A percentile compares a stretch with the other conserved stretches of the same genome.
phyloP scores from a whole-genome alignment of 352 stramenopile species.

The Phytophthora crassamura region DNA sequence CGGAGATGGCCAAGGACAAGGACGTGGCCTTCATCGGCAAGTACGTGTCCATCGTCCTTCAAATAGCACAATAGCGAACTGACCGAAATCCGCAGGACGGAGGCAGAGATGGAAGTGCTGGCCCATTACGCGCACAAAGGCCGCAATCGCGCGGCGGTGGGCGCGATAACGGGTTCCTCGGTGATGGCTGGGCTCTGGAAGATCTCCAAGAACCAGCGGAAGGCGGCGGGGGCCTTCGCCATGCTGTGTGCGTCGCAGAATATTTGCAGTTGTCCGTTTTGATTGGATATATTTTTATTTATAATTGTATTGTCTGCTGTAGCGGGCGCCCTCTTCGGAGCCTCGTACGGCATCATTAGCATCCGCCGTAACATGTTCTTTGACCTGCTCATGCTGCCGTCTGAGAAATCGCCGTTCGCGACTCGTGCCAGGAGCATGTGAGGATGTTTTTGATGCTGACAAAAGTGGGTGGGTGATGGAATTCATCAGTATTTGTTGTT shows the following conservation, averaged over 20 bases:
- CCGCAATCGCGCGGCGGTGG: constrained; percentile 52
- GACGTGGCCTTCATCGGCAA: constrained; percentile 58
- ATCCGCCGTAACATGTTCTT: constrained; percentile 74
- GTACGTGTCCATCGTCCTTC: constrained; percentile 37
- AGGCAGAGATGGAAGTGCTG: constrained; percentile 69
- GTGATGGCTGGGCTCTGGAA: constrained; percentile 50
- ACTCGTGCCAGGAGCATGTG: constrained; percentile 57
- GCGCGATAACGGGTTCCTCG: constrained; percentile 43
- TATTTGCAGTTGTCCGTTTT: background rate
- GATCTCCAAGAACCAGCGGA: constrained; percentile 50
- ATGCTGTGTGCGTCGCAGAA: constrained; percentile 44
- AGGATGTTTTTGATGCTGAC: constrained; percentile 14
- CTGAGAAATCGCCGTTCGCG: constrained; percentile 74
- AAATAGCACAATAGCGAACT: background rate
- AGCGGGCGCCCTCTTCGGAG: constrained; percentile 65
- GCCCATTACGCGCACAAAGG: constrained; percentile 56
- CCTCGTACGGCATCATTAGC: constrained; percentile 73
- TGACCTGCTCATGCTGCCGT: constrained; percentile 70
- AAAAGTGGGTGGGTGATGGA: background rate
- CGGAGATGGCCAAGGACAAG: constrained; percentile 60
- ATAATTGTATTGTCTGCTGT: constrained; percentile 5
- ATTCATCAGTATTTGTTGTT: constrained; percentile 3
- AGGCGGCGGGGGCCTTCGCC: constrained; percentile 39
- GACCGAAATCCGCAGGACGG: constrained; percentile 45
- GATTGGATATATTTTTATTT: background rate